These are phyloP conservation scores for Citrullus mucosospermus DNA, from an alignment of 306 rosid species.

Conservation along the genomic window DNA sequence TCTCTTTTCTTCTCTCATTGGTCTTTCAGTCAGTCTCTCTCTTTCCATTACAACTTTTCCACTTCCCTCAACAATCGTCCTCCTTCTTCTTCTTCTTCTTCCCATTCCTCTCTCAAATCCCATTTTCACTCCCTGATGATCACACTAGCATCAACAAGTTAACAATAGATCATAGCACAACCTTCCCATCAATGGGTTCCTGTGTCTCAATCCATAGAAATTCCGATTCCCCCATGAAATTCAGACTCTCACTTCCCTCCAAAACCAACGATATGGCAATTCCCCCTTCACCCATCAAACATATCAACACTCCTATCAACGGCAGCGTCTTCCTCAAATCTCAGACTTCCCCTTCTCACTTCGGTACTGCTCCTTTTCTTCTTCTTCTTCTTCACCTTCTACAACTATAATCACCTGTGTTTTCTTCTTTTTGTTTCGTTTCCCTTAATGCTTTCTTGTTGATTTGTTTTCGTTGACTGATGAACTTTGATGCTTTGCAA, in stretches of 20 bases:
- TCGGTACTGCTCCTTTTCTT: conserved; percentile 12
- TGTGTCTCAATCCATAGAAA: conserved; percentile 45
- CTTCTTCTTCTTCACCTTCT: not conserved
- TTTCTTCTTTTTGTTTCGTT: not conserved
- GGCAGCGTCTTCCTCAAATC: conserved; percentile 29
- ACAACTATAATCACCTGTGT: not conserved
- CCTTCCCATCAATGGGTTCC: conserved; percentile 42
- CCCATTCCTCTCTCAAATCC: conserved; percentile 10
- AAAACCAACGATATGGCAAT: conserved; percentile 35
- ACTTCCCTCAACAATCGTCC: conserved; percentile 25
- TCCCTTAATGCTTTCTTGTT: not conserved
- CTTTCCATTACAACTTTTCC: conserved; percentile 15
- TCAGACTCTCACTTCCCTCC: conserved; percentile 36
- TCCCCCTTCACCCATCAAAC: conserved; percentile 56
- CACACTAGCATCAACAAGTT: conserved; percentile 13
- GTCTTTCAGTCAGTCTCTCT: conserved; percentile 4
- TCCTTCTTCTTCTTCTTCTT: not conserved
- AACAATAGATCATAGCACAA: not conserved
- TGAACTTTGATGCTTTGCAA: not conserved
- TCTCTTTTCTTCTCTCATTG: not conserved
- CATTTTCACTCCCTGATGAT: conserved; percentile 24
- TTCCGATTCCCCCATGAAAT: conserved; percentile 43
- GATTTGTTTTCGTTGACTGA: not conserved
- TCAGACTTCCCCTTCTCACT: conserved; percentile 37
- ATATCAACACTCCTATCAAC: conserved; percentile 20